Evolutionary conservation across 202 grass and related monocot genomes (phyloP).

Genomic region (Hordeum pubiflorum): DNA sequence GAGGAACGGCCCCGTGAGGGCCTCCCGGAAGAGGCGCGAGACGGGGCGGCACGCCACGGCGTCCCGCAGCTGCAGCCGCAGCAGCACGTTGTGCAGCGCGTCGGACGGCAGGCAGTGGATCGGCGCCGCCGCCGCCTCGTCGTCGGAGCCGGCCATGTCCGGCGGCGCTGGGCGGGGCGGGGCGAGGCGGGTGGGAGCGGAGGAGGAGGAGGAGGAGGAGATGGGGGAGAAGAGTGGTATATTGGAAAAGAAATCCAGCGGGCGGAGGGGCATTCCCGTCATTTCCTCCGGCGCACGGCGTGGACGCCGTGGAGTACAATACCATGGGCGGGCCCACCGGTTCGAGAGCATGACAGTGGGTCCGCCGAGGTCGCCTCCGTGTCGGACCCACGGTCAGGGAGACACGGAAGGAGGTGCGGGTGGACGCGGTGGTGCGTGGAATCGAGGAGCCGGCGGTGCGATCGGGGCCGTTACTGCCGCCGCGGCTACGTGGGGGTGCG

Average conservation of each 20-base stretch:
- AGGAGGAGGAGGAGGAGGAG: neutral
- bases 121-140: constrained; percentile 16
- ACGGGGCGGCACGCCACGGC: constrained; percentile 66
- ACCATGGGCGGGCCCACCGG: neutral
- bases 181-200: neutral
- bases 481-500: neutral
- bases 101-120: constrained; percentile 72
- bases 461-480: neutral
- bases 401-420: accelerated
- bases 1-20: constrained; percentile 44
- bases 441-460: neutral
- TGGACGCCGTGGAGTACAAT: neutral
- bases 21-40: constrained; percentile 53
- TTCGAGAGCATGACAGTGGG: neutral
- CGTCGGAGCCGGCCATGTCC: constrained; percentile 8
- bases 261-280: neutral
- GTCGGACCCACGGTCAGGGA: neutral
- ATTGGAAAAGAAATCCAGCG: neutral
- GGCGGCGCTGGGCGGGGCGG: too few relatives aligned
- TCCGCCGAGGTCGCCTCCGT: too few relatives aligned
- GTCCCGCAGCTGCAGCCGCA: constrained; percentile 60
- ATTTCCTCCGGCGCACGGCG: neutral
- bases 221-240: neutral
- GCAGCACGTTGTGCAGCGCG: constrained; percentile 77
- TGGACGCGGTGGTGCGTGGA: neutral